Evolutionary conservation across 2,329 filamentous ascomycete genomes (phyloP).

Genomic region (Pyrenophora tritici-repentis): DNA sequence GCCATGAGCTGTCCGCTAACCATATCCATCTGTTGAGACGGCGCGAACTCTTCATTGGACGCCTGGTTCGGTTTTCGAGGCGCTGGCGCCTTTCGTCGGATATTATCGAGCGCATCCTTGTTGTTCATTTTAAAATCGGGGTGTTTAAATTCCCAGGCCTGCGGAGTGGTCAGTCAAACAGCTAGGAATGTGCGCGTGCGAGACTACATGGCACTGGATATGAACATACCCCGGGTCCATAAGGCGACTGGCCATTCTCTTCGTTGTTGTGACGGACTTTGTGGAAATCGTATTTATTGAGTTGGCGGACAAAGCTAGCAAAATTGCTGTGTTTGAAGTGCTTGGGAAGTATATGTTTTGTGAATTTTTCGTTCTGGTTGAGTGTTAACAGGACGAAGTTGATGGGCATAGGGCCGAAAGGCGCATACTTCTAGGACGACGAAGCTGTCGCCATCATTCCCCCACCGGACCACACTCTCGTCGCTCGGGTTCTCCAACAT

Average conservation of each 20-base stretch:
- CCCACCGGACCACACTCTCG: slow-evolving; percentile 92
- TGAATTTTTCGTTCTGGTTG: slow-evolving; percentile 91
- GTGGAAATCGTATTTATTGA: slow-evolving; percentile 99
- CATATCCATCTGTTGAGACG: slow-evolving; percentile 85
- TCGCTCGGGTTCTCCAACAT: slow-evolving; percentile 97
- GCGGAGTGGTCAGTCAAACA: slow-evolving; percentile 22
- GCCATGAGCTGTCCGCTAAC: slow-evolving; percentile 87
- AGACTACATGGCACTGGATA: neutral
- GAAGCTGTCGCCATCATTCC: slow-evolving; percentile 91
- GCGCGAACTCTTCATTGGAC: slow-evolving; percentile 70
- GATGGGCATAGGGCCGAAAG: slow-evolving; percentile 3
- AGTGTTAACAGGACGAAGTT: slow-evolving; percentile 17
- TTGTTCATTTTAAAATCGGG: slow-evolving; percentile 95
- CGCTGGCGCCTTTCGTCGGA: slow-evolving; percentile 90
- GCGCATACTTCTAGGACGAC: slow-evolving; percentile 86
- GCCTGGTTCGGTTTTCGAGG: slow-evolving; percentile 69
- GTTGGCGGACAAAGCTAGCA: slow-evolving; percentile 90
- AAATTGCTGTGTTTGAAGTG: slow-evolving; percentile 99
- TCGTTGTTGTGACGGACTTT: slow-evolving; percentile 93
- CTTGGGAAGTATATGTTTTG: slow-evolving; percentile 93
- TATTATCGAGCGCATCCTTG: slow-evolving; percentile 95
- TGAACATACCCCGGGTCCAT: slow-evolving; percentile 71
- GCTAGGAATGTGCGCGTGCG: neutral
- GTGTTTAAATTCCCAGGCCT: slow-evolving; percentile 97
- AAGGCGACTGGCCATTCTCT: slow-evolving; percentile 79